A percentile compares a stretch with the other conserved stretches of the same genome.
phyloP scores from a whole-genome alignment of 2,329 filamentous ascomycete species.

The Phialocephala subalpina region DNA sequence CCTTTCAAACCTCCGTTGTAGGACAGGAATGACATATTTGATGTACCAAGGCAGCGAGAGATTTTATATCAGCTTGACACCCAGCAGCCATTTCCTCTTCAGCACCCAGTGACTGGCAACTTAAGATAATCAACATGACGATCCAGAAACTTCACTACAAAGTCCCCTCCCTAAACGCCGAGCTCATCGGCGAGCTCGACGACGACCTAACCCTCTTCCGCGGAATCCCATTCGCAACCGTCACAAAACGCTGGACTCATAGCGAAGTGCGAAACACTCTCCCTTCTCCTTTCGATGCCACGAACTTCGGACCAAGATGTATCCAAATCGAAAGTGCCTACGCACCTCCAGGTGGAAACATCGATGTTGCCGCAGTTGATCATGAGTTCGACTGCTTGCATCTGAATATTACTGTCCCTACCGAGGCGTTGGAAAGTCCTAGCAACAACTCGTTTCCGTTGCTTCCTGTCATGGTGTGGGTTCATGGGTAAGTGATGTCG shows the following conservation, averaged over 20 bases:
- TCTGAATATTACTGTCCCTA: slow-evolving; percentile 44
- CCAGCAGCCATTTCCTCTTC: not conserved
- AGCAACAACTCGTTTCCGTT: not conserved
- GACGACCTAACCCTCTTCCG: slow-evolving; percentile 19
- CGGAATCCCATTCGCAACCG: slow-evolving; percentile 24
- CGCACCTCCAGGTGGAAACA: not conserved
- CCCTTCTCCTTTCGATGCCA: slow-evolving; percentile 22
- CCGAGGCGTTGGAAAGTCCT: slow-evolving; percentile 13
- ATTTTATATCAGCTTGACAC: not conserved
- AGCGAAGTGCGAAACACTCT: slow-evolving; percentile 18
- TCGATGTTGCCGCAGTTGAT: not conserved
- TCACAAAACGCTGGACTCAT: slow-evolving; percentile 23
- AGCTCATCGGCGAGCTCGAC: slow-evolving; percentile 21
- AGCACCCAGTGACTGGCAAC: not conserved
- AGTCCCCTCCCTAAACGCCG: slow-evolving; percentile 15
- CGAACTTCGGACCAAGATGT: slow-evolving; percentile 23
- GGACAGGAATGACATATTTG: not conserved
- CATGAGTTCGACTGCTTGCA: slow-evolving; percentile 46
- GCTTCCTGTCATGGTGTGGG: slow-evolving; percentile 26
- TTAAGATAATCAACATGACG: not conserved
- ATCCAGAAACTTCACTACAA: slow-evolving; percentile 8
- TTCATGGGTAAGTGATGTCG: slow-evolving; percentile 22
- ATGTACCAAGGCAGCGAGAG: not conserved
- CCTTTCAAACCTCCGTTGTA: not conserved
- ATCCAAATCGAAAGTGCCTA: slow-evolving; percentile 7